Evolutionary conservation across 2,329 filamentous ascomycete genomes (phyloP).

Genomic region (Dactylellina drechsleri): DNA sequence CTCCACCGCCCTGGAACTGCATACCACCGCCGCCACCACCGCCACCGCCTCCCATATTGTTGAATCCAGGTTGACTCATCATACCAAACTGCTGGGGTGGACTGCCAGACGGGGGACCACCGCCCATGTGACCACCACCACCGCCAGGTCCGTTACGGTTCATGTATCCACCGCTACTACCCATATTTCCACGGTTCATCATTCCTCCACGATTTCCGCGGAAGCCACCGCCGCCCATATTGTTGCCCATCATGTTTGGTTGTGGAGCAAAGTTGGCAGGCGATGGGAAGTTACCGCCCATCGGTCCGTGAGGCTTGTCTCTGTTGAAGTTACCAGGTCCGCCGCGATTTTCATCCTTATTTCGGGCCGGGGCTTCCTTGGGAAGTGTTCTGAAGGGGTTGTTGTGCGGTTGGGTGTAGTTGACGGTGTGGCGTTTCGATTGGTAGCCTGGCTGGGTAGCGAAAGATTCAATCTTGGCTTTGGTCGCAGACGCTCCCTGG

Average conservation of each 20-base stretch:
- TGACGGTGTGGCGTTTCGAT: slow-evolving; percentile 74
- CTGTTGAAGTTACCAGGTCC: slow-evolving; percentile 62
- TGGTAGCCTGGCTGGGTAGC: slow-evolving; percentile 67
- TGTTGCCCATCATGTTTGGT: slow-evolving; percentile 58
- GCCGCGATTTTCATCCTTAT: slow-evolving; percentile 67
- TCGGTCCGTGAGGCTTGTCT: slow-evolving; percentile 59
- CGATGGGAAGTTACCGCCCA: slow-evolving; percentile 62
- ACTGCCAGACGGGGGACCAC: slow-evolving; percentile 55
- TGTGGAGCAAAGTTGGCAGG: slow-evolving; percentile 56
- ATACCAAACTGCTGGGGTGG: slow-evolving; percentile 56
- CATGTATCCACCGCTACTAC: slow-evolving; percentile 65
- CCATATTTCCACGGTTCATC: slow-evolving; percentile 62
- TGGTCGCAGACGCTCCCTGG: slow-evolving; percentile 85
- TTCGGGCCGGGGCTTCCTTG: slow-evolving; percentile 81
- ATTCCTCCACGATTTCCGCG: slow-evolving; percentile 64
- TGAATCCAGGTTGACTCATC: slow-evolving; percentile 61
- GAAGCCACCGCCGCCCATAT: slow-evolving; percentile 65
- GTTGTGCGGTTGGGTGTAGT: slow-evolving; percentile 77
- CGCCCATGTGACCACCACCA: slow-evolving; percentile 59
- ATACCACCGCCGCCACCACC: slow-evolving; percentile 62
- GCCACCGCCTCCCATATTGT: slow-evolving; percentile 63
- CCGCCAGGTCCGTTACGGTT: slow-evolving; percentile 65
- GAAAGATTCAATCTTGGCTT: slow-evolving; percentile 79
- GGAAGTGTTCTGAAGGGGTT: slow-evolving; percentile 93
- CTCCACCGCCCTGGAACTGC: slow-evolving; percentile 65